Conservation (phyloP, 108 stramenopile species). For the Cyclotella cryptica region DNA sequence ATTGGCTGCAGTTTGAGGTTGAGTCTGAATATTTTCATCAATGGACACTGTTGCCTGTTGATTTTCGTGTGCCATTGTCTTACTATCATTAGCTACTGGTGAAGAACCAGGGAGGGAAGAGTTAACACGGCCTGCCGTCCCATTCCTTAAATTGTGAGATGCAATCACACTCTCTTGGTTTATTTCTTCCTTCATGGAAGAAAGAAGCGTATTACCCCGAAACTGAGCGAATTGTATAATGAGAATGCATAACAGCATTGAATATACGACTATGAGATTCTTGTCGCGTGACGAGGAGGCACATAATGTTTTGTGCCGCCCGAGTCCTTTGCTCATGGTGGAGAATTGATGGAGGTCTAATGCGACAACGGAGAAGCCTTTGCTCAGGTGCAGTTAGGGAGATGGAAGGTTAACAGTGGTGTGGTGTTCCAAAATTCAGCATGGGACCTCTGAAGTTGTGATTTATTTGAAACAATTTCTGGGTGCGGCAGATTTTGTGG, state of each 20-base stretch:
- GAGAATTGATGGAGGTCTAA: too few relatives aligned
- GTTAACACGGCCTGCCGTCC: background rate
- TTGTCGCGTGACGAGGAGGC: background rate
- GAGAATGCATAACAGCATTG: background rate
- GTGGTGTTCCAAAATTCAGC: too few relatives aligned
- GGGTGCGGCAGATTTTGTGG: too few relatives aligned
- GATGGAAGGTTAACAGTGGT: too few relatives aligned
- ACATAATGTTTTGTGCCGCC: background rate
- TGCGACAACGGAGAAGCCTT: too few relatives aligned
- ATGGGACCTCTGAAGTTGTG: too few relatives aligned
- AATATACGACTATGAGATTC: background rate
- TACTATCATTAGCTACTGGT: too few relatives aligned
- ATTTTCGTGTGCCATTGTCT: background rate
- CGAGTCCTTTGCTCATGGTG: too few relatives aligned
- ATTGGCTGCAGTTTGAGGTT: background rate
- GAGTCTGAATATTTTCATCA: background rate
- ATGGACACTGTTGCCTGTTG: background rate
- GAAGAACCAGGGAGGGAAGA: too few relatives aligned
- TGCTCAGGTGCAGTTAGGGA: too few relatives aligned
- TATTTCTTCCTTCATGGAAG: background rate
- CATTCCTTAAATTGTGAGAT: background rate
- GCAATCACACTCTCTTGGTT: background rate
- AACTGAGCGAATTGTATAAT: background rate
- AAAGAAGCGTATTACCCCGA: background rate
- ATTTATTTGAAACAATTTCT: too few relatives aligned